Evolutionary conservation across 2,329 filamentous ascomycete genomes (phyloP).

Genomic region (Fusarium citri): DNA sequence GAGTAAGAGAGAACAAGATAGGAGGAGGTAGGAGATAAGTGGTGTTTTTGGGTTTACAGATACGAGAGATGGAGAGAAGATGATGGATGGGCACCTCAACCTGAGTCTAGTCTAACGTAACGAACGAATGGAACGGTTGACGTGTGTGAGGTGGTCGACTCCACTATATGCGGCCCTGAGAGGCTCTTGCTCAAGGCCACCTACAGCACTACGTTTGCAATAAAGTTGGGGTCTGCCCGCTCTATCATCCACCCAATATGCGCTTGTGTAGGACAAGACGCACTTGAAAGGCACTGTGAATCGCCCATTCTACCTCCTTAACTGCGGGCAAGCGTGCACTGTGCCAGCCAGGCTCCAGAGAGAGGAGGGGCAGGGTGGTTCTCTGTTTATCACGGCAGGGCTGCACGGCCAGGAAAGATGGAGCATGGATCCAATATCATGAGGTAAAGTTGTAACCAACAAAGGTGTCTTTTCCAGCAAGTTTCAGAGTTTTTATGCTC

Average conservation of each 20-base stretch:
- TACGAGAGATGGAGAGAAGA: conserved; percentile 28
- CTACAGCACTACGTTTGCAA: conserved; percentile 27
- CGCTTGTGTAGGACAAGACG: conserved; percentile 3
- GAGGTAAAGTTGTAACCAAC: conserved; percentile 1
- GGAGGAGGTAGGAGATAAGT: conserved; percentile 22
- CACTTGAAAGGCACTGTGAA: conserved; percentile 18
- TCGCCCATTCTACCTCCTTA: conserved; percentile 23
- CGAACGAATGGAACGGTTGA: conserved; percentile 27
- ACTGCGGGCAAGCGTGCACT: conserved; percentile 34
- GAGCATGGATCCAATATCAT: background rate
- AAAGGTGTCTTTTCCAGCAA: background rate
- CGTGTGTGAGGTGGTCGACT: conserved; percentile 40
- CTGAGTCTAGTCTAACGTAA: conserved; percentile 15
- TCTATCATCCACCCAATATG: conserved; percentile 1
- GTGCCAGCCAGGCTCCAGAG: conserved; percentile 14
- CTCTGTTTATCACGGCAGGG: background rate
- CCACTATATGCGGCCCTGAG: conserved; percentile 28
- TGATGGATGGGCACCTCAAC: conserved; percentile 29
- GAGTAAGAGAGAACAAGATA: conserved; percentile 5
- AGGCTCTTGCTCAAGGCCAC: conserved; percentile 21
- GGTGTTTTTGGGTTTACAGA: conserved; percentile 36
- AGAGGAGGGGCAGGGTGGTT: conserved; percentile 12
- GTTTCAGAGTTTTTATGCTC: conserved; percentile 3
- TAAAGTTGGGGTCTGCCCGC: conserved; percentile 12
- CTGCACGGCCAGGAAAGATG: background rate